Evolutionary conservation across 2,329 filamentous ascomycete species (phyloP).

Genomic region (Botrytis squamosa): DNA sequence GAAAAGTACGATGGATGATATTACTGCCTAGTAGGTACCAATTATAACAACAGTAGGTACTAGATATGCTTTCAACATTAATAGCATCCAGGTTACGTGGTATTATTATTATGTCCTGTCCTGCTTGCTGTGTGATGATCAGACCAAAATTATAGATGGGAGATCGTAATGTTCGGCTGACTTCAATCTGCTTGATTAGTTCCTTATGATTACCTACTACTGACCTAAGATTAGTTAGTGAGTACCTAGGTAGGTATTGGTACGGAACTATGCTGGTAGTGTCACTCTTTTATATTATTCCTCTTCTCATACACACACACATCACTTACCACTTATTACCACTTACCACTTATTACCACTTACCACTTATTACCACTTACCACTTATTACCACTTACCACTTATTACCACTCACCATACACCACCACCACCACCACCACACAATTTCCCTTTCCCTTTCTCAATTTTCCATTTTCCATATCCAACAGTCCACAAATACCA

Average conservation of each 20-base stretch:
- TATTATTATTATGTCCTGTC: too few relatives aligned
- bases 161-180: conserved; percentile 5
- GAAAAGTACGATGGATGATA: too few relatives aligned
- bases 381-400: not conserved
- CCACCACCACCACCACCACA: too few relatives aligned
- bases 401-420: too few relatives aligned
- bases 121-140: too few relatives aligned
- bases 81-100: too few relatives aligned
- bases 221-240: not conserved
- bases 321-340: not conserved
- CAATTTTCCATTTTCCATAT: not conserved
- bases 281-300: not conserved
- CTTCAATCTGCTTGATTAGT: not conserved
- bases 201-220: not conserved
- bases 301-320: not conserved
- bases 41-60: too few relatives aligned
- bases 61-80: too few relatives aligned
- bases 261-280: not conserved
- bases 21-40: too few relatives aligned
- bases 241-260: not conserved
- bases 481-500: not conserved
- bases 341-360: too few relatives aligned
- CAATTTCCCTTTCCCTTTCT: too few relatives aligned
- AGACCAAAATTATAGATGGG: not conserved
- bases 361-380: too few relatives aligned